phyloP scores from a whole-genome alignment of 495 filamentous ascomycete genomes.

The Cenococcum geophilum region DNA sequence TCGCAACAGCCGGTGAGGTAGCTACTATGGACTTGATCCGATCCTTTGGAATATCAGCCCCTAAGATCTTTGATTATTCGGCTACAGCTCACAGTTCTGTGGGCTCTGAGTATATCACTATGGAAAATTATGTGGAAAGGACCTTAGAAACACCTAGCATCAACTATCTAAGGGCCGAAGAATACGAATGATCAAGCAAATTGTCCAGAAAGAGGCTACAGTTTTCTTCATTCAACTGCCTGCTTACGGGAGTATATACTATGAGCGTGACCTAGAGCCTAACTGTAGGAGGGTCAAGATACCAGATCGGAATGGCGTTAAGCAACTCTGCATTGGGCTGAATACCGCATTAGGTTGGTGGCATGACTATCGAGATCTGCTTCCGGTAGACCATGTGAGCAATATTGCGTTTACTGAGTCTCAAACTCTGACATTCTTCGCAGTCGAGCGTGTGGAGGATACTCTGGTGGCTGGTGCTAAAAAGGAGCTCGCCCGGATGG shows the following conservation, averaged over 20 bases:
- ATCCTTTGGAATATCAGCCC: slow-evolving; percentile 34
- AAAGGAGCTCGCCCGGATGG: not conserved
- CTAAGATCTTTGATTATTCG: slow-evolving; percentile 12
- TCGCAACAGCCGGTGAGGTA: slow-evolving; percentile 43
- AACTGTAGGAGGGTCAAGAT: not conserved
- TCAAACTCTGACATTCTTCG: not conserved
- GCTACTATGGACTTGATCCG: slow-evolving; percentile 42
- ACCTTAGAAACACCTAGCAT: slow-evolving; percentile 10
- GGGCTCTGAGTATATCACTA: slow-evolving; percentile 23
- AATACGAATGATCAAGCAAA: not conserved
- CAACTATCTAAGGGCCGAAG: not conserved
- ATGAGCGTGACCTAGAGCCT: not conserved
- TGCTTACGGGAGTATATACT: not conserved
- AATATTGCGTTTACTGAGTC: not conserved
- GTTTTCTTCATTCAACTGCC: not conserved
- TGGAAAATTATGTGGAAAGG: slow-evolving; percentile 16
- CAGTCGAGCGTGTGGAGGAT: not conserved
- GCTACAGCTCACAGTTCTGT: slow-evolving; percentile 8
- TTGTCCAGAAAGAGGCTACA: not conserved
- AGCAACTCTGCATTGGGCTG: not conserved
- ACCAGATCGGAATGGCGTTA: too few relatives aligned
- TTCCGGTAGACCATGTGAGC: not conserved
- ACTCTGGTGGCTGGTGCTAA: not conserved
- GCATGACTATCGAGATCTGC: not conserved
- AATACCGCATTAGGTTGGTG: not conserved